Evolutionary conservation across 2,329 filamentous ascomycete species (phyloP).

Genomic region (Trichophyton benhamiae): DNA sequence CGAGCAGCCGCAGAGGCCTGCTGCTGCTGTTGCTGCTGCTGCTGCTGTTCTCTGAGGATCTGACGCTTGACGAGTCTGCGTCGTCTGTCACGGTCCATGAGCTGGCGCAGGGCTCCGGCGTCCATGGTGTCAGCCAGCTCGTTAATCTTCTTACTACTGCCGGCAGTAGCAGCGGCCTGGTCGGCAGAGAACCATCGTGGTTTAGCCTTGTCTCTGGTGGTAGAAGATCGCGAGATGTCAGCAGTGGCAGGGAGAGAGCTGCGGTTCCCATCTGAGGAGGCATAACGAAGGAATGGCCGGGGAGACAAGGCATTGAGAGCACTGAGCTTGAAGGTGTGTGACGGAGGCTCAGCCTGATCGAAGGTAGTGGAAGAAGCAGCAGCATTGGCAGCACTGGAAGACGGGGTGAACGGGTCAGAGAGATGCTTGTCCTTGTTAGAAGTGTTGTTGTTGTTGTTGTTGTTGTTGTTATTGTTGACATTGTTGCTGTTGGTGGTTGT

Average conservation of each 20-base stretch:
- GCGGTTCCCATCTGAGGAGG: constrained; percentile 45
- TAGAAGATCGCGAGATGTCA: constrained; percentile 38
- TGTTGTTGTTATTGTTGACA: too few relatives aligned
- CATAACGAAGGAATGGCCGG: constrained; percentile 67
- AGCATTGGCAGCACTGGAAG: neutral
- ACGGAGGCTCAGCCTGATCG: constrained; percentile 36
- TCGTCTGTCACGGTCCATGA: constrained; percentile 83
- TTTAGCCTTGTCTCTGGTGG: constrained; percentile 41
- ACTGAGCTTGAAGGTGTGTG: constrained; percentile 67
- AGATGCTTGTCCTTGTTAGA: constrained; percentile 35
- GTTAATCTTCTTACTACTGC: constrained; percentile 51
- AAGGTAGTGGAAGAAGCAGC: constrained; percentile 24
- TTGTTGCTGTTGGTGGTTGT: constrained; percentile 24
- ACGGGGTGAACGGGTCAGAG: constrained; percentile 60
- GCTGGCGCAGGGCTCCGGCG: constrained; percentile 68
- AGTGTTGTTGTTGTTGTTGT: too few relatives aligned
- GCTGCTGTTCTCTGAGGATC: neutral
- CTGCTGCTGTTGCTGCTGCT: neutral
- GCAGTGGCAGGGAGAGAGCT: constrained; percentile 35
- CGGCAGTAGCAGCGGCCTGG: constrained; percentile 45
- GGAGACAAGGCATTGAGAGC: constrained; percentile 71
- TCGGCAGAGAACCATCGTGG: constrained; percentile 26
- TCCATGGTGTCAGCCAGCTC: constrained; percentile 73
- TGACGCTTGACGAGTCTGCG: constrained; percentile 32
- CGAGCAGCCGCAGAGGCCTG: neutral